These are phyloP conservation scores for Pelargonium myrrhifolium DNA, from an alignment of 441 rosid species.

Conservation along the genomic window DNA sequence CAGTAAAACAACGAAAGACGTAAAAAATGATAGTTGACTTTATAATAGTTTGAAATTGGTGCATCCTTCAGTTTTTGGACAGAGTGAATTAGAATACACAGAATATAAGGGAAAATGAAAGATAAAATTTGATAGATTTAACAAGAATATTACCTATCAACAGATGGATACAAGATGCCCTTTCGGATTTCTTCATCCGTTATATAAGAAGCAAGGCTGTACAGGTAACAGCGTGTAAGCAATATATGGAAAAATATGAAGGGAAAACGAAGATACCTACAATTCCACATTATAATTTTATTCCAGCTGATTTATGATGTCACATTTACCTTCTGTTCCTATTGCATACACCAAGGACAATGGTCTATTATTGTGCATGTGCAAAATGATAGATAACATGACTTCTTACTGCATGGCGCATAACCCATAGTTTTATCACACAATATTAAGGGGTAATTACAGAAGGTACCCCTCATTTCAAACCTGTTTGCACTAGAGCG, in stretches of 20 bases:
- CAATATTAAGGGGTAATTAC: no score
- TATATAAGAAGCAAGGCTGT: conserved; percentile 96
- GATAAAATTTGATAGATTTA: background rate
- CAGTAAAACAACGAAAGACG: no score
- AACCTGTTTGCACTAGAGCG: no score
- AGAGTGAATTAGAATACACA: background rate
- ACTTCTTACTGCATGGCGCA: no score
- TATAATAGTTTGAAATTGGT: background rate
- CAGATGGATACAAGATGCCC: conserved; percentile 82
- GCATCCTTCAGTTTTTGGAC: background rate
- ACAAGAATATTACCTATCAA: conserved; percentile 47
- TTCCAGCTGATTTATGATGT: background rate
- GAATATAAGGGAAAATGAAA: background rate
- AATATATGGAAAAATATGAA: background rate
- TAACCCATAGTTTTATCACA: no score
- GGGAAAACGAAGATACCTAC: background rate
- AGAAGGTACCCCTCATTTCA: no score
- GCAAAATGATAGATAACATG: no score
- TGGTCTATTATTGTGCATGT: no score
- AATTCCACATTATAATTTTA: background rate
- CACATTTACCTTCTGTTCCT: background rate
- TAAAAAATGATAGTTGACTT: background rate
- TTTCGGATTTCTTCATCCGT: conserved; percentile 66
- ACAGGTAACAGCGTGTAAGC: conserved; percentile 15
- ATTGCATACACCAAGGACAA: no score